A percentile compares a stretch with the other conserved stretches of the same genome.
Conservation (phyloP, 139 green algal genomes). For the Chloropicon primus region DNA sequence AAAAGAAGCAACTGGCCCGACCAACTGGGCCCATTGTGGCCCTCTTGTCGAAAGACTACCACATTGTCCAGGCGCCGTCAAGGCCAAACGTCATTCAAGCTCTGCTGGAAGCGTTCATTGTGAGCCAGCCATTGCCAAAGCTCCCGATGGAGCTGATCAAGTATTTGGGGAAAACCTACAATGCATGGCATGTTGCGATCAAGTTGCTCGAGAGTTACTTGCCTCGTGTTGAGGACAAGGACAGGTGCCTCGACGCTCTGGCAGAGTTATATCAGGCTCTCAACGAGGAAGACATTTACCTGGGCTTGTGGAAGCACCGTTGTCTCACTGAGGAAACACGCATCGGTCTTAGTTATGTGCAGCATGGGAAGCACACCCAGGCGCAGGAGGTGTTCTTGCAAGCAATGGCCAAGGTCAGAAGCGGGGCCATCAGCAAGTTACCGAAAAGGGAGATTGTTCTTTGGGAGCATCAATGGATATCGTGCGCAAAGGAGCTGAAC, state of each 20-base stretch:
- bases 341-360: conserved; percentile 53
- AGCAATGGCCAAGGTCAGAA: conserved; percentile 6
- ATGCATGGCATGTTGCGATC: conserved; percentile 92
- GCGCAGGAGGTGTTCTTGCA: conserved; percentile 52
- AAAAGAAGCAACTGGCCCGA: conserved; percentile 66
- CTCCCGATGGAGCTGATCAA: conserved; percentile 94
- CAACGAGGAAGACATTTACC: conserved; percentile 76
- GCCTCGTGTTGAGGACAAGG: conserved; percentile 55
- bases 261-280: conserved; percentile 70
- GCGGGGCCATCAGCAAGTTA: not conserved
- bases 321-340: conserved; percentile 35
- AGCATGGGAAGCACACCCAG: conserved; percentile 65
- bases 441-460: conserved; percentile 56
- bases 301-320: conserved; percentile 67
- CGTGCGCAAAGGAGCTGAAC: conserved; percentile 59
- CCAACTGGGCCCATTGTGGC: conserved; percentile 91
- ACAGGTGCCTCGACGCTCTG: conserved; percentile 77
- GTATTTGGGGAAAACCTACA: conserved; percentile 92
- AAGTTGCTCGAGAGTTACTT: conserved; percentile 93
- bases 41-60: conserved; percentile 80
- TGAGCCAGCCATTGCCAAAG: conserved; percentile 96
- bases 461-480: conserved; percentile 76
- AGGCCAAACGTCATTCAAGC: conserved; percentile 86
- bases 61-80: conserved; percentile 53
- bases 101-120: conserved; percentile 77